Percentiles rank a stretch among this genome's conserved stretches.
phyloP scores from a whole-genome alignment of 495 filamentous ascomycete genomes.

The Stereocaulon alpinum region DNA sequence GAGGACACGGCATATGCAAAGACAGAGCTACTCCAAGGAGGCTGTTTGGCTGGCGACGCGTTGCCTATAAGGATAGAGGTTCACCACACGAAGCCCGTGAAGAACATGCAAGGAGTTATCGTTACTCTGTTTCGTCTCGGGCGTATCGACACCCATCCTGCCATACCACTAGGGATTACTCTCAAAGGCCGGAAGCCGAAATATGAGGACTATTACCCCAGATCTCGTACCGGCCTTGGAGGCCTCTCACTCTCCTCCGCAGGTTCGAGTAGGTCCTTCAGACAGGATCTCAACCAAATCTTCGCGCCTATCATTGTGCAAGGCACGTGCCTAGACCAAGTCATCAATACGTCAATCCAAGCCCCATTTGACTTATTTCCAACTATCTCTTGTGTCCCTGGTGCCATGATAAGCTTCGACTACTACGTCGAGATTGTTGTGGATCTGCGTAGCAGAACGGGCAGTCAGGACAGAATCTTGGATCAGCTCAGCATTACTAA shows the following conservation, averaged over 20 bases:
- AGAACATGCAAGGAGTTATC: slow-evolving; percentile 84
- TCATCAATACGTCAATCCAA: slow-evolving; percentile 68
- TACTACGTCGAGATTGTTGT: slow-evolving; percentile 89
- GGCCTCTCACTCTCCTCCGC: slow-evolving; percentile 73
- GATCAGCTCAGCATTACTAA: slow-evolving; percentile 47
- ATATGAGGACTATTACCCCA: slow-evolving; percentile 79
- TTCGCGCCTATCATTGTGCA: slow-evolving; percentile 81
- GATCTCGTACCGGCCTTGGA: slow-evolving; percentile 58
- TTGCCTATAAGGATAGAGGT: slow-evolving; percentile 71
- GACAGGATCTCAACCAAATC: slow-evolving; percentile 84
- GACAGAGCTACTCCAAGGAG: slow-evolving; percentile 71
- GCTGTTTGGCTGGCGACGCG: slow-evolving; percentile 76
- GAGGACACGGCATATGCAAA: slow-evolving; percentile 66
- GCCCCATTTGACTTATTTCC: slow-evolving; percentile 88
- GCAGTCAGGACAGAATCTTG: slow-evolving; percentile 50
- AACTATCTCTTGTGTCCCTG: slow-evolving; percentile 79
- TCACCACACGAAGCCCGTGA: slow-evolving; percentile 75
- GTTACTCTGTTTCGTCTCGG: slow-evolving; percentile 87
- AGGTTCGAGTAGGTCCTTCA: slow-evolving; percentile 75
- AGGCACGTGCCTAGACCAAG: slow-evolving; percentile 61
- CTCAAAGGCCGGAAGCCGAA: slow-evolving; percentile 53
- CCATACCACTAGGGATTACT: slow-evolving; percentile 49
- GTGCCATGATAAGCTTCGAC: slow-evolving; percentile 84
- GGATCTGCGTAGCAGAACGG: slow-evolving; percentile 79
- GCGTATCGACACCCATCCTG: slow-evolving; percentile 78